Percentiles rank a stretch among this genome's conserved stretches.
These are phyloP conservation scores for Blepharisma japonicum DNA, from an alignment of 73 alveolate genomes.

Conservation along the genomic window DNA sequence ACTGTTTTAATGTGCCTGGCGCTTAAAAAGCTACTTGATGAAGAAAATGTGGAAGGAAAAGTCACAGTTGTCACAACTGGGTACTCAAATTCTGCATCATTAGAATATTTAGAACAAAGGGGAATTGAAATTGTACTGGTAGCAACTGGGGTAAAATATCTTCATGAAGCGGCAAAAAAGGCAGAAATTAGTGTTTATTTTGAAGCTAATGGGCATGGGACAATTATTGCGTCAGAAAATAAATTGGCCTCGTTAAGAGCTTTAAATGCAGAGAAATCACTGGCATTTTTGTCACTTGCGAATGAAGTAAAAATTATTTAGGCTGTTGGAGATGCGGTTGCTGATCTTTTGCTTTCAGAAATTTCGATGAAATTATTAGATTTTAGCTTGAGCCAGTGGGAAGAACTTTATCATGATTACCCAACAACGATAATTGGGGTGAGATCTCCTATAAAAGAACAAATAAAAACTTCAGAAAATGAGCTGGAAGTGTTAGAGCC, in stretches of 20 bases:
- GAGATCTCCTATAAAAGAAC: constrained; percentile 62
- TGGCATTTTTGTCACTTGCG: background rate
- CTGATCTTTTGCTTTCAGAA: constrained; percentile 80
- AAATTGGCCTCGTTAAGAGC: constrained; percentile 12
- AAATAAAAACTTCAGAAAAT: constrained; percentile 60
- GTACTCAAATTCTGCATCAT: constrained; percentile 86
- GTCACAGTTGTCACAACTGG: constrained; percentile 62
- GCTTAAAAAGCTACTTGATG: constrained; percentile 47
- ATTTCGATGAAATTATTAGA: constrained; percentile 58
- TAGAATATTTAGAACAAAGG: constrained; percentile 58
- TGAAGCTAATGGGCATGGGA: constrained; percentile 98
- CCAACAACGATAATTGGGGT: constrained; percentile 76
- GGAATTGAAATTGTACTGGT: constrained; percentile 56
- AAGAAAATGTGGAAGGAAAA: constrained; percentile 24
- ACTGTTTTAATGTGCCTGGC: constrained; percentile 66
- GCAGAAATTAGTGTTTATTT: constrained; percentile 90
- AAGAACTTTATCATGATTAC: constrained; percentile 67
- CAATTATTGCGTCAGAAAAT: constrained; percentile 60
- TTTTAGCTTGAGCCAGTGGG: constrained; percentile 63
- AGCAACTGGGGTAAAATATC: constrained; percentile 93
- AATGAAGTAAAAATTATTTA: background rate
- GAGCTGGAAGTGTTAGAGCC: constrained; percentile 60
- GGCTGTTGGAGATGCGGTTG: constrained; percentile 90
- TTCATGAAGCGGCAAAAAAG: constrained; percentile 81
- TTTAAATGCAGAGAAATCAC: background rate